Evolutionary conservation across 352 stramenopile genomes (phyloP), one percentile per base, ranked within the genome.

Genomic region (Aphanomyces invadans): DNA sequence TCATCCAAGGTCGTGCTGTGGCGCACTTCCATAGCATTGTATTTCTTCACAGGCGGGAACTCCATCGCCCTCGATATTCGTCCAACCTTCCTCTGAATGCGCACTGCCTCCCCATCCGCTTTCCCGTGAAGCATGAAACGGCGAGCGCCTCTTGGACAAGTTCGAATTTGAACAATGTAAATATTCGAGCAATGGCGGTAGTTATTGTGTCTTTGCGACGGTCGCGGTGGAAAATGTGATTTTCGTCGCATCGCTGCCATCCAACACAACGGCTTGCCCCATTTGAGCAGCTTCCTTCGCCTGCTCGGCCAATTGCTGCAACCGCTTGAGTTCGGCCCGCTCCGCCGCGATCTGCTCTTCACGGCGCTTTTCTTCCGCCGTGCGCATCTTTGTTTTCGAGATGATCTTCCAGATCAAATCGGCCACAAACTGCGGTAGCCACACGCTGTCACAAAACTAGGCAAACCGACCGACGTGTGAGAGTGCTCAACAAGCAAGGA

Each of bases 351-450:
- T 11, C 17, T 64, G 23, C 15, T 64, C 55, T 19, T 64, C 55
- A 19, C 31, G 32, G 1, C 15, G 28, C 39, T 64, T 64, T 21
- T 64, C 55, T n/a, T 52, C 33, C 12, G 55, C 55, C 4, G 55
- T 64, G 31, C 46, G 45, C 55, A 64, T 64, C 39, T 63, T 64
- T 4, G 55, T 64, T 45, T 64, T 64, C 5, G 31, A 38, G 10
- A 64, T 32, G 36, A 64, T 64, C 10, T 52, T 51, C 55, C 55
- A 64, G 19, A 64, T 64, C 55, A 64, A 52, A 26, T 64, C 55
- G 21, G 36, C 55, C 3, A 64, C 55, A 64, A 64, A 64, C 36
- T 19, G 11, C 3, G 55, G 55, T 21, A 64, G 55, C 55, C 55
- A 64, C 32, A 64, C 55, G 2, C 31, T 64, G 55, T 64, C 55